phyloP scores from a whole-genome alignment of 2,329 filamentous ascomycete species.

The Bipolaris zeicola region DNA sequence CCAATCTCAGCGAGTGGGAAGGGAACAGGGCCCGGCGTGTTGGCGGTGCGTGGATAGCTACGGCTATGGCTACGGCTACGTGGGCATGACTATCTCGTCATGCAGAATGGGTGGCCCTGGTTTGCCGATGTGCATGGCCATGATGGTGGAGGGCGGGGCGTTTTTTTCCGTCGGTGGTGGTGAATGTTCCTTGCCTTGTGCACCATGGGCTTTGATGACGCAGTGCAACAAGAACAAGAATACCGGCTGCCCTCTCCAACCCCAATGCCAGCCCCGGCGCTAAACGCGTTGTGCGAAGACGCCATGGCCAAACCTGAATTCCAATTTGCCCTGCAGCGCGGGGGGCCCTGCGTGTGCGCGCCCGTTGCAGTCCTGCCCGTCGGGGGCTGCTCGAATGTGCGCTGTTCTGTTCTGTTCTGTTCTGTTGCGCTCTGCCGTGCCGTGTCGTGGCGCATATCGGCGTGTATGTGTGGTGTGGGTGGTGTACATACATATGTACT shows the following conservation, averaged over 20 bases:
- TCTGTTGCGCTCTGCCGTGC: neutral
- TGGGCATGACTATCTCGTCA: constrained; percentile 27
- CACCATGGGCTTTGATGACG: constrained; percentile 22
- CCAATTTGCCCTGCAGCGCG: constrained; percentile 17
- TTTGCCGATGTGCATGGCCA: constrained; percentile 5
- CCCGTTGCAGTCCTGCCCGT: neutral
- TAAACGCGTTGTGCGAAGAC: constrained; percentile 17
- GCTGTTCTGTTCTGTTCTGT: too few species aligned
- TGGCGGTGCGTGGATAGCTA: neutral
- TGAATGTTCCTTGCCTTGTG: constrained; percentile 1
- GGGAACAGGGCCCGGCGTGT: neutral
- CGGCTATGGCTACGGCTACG: neutral
- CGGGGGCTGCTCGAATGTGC: neutral
- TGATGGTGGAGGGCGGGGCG: constrained; percentile 8
- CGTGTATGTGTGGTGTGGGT: too few species aligned
- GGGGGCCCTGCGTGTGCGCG: constrained; percentile 14
- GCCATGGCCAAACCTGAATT: constrained; percentile 6
- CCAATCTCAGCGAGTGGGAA: constrained; percentile 13
- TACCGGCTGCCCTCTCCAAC: constrained; percentile 4
- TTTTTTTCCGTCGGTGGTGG: neutral
- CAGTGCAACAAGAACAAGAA: constrained; percentile 12
- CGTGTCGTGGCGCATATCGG: neutral
- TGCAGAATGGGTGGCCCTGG: constrained; percentile 23
- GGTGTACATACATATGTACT: neutral
- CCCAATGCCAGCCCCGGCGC: constrained; percentile 16